Conservation (phyloP, 768 basidiomycete species). For the Russula earlei region DNA sequence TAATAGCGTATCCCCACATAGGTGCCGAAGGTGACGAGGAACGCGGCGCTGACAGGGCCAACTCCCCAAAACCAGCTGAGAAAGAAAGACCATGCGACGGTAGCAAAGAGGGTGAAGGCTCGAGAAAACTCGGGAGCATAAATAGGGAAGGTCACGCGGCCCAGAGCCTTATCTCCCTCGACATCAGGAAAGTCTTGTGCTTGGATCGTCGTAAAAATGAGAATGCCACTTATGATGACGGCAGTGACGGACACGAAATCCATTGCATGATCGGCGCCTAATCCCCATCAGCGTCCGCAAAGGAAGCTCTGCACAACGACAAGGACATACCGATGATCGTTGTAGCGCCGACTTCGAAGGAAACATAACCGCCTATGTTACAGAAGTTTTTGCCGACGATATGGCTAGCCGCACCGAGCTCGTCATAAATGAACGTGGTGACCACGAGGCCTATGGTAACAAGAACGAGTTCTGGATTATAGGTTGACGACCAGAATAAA, state of each 20-base stretch:
- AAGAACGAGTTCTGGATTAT: slow-evolving; percentile 13
- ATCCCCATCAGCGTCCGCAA: slow-evolving; percentile 12
- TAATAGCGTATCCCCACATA: slow-evolving; percentile 21
- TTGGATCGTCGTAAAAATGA: slow-evolving; percentile 23
- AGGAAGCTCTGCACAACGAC: slow-evolving; percentile 5
- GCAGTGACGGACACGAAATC: slow-evolving; percentile 20
- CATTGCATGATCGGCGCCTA: slow-evolving; percentile 12
- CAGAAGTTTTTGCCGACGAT: slow-evolving; percentile 21
- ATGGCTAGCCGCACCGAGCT: slow-evolving; percentile 13
- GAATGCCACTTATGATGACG: slow-evolving; percentile 19
- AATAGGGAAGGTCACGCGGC: slow-evolving; percentile 22
- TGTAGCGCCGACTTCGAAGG: slow-evolving; percentile 22
- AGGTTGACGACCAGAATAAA: slow-evolving; percentile 12
- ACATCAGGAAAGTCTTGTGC: slow-evolving; percentile 24
- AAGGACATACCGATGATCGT: slow-evolving; percentile 14
- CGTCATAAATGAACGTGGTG: slow-evolving; percentile 21
- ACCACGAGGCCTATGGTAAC: slow-evolving; percentile 19
- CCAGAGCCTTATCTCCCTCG: slow-evolving; percentile 20
- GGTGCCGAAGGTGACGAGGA: slow-evolving; percentile 17
- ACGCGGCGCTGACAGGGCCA: slow-evolving; percentile 14
- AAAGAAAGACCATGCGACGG: slow-evolving; percentile 21
- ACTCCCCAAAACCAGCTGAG: slow-evolving; percentile 20
- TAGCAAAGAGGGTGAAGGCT: slow-evolving; percentile 19
- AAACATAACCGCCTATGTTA: slow-evolving; percentile 20
- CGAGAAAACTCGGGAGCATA: slow-evolving; percentile 20